Base-by-base conservation (phyloP, 1,284 basidiomycete species). In the Ganoderma lingzhi region DNA sequence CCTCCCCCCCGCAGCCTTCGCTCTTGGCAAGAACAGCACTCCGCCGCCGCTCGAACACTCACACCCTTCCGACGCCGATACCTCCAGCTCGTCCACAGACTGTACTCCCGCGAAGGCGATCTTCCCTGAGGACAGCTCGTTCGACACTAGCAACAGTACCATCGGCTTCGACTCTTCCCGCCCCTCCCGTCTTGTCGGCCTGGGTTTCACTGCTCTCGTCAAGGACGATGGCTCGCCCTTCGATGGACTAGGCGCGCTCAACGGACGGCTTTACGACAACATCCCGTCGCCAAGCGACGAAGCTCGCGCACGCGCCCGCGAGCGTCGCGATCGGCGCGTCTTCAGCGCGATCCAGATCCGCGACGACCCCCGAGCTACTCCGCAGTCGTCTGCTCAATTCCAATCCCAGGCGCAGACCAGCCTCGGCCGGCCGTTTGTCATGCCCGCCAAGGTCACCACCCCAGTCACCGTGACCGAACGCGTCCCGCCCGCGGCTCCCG, bases 201-300 rank as follows among this genome's bases (percentile, higher is more conserved):
- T 79, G 12, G 78, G 78, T 8, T 70, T 79, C 70, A 64, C 64
- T 1, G 74, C 70, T 4, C 59, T 78, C 59, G 53, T 70, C 44
- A 71, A 75, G 41, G 67, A 69, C 35, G 74, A 77, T 59, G 77
- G 75, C 15, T 68, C 73, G 1, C 66, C 70, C 0, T 77, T 77
- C 66, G 72, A 76, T 44, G 76, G 75, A 3, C 71, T 76, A n/a
- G 75, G 78, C 15, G 48, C 64, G 17, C 75, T 76, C 32, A 68
- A 74, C 4, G 56, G 44, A 28, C 19, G 39, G n/a, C 37, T 41
- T 15, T 61, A 51, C 28, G 41, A 58, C 45, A 48, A 44, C 41
- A 17, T 51, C 12, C 41, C 64, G 17, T 69, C 68, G 4, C 68
- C 68, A n/a, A 65, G 60, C 41, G 68, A 69, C 44, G 68, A 62